phyloP scores from a whole-genome alignment of 176 grass and related monocot genomes.

The Oryza glaberrima region DNA sequence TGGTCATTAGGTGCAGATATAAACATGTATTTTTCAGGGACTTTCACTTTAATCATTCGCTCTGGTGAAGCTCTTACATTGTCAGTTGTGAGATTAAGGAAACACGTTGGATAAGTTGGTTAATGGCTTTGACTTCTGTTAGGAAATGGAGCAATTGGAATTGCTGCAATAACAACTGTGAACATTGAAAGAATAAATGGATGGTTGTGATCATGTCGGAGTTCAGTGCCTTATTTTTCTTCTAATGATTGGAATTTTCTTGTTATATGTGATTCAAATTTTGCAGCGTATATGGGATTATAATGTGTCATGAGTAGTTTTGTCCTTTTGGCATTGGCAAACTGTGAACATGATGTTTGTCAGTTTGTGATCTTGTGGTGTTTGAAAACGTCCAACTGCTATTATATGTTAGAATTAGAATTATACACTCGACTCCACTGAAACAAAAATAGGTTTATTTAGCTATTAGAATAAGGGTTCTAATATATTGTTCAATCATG shows the following conservation, averaged over 20 bases:
- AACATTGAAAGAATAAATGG: neutral
- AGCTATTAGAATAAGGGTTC: neutral
- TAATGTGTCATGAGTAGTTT: constrained; percentile 6
- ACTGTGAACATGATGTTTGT: neutral
- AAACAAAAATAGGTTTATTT: neutral
- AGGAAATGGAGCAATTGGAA: neutral
- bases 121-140: neutral
- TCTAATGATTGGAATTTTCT: constrained; percentile 14
- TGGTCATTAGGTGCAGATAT: neutral
- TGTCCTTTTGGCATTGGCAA: constrained; percentile 8
- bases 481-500: neutral
- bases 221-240: neutral
- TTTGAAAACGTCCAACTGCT: neutral
- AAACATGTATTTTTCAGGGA: neutral
- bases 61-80: neutral
- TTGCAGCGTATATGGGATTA: neutral
- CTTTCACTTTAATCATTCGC: neutral
- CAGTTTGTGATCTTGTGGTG: constrained; percentile 6
- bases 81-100: neutral
- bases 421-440: neutral
- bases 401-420: neutral
- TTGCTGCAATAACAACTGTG: neutral
- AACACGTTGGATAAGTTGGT: neutral
- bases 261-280: constrained; percentile 22
- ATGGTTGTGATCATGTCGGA: neutral